These are phyloP conservation scores for Penium margaritaceum DNA, from an alignment of 139 green algal genomes.

Conservation along the genomic window DNA sequence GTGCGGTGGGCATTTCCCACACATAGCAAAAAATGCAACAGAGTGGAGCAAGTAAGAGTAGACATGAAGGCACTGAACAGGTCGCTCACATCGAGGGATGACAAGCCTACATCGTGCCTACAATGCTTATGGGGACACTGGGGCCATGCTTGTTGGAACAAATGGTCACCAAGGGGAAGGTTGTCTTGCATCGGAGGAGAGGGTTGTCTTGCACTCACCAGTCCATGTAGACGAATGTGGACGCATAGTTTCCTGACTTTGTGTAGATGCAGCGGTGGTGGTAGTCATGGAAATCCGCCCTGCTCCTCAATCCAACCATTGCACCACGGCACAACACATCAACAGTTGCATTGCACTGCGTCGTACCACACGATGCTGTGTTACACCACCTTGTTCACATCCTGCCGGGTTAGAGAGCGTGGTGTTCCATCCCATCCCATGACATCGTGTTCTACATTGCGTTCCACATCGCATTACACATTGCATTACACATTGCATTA, in stretches of 20 bases:
- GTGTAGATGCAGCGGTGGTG: constrained; percentile 47
- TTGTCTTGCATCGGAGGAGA: constrained; percentile 10
- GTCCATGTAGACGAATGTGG: constrained; percentile 49
- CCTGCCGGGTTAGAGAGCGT: too few species aligned
- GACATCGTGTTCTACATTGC: too few species aligned
- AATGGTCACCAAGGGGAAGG: constrained; percentile 7
- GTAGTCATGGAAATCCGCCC: constrained; percentile 46
- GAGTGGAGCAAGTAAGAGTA: too few species aligned
- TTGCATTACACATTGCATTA: too few species aligned
- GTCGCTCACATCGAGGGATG: not conserved
- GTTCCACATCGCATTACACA: too few species aligned
- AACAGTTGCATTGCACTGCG: too few species aligned
- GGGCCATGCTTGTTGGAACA: not conserved
- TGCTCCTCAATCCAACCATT: too few species aligned
- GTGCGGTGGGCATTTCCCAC: not conserved
- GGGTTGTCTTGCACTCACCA: constrained; percentile 30
- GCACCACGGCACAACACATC: too few species aligned
- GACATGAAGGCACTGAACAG: not conserved
- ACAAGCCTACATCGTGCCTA: constrained; percentile 17
- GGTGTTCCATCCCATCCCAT: too few species aligned
- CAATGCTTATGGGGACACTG: not conserved
- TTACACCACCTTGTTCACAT: too few species aligned
- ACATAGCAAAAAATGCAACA: not conserved
- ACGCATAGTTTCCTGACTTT: constrained; percentile 47
- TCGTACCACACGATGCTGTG: too few species aligned